These are phyloP conservation scores for Cladophialophora carrionii DNA, from an alignment of 2,329 filamentous ascomycete species.

Conservation along the genomic window DNA sequence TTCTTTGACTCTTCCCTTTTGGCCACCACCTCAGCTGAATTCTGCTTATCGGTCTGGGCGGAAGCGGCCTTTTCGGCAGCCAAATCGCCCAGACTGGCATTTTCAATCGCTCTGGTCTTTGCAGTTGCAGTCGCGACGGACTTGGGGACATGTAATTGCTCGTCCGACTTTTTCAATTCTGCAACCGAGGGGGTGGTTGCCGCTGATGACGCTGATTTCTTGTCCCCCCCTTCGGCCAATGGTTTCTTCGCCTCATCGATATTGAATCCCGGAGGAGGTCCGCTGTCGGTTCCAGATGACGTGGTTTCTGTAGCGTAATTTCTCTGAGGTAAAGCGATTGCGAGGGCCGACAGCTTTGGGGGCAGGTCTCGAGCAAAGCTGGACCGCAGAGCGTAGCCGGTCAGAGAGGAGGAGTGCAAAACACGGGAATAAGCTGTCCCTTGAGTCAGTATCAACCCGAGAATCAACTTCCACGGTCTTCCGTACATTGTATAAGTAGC, in stretches of 20 bases:
- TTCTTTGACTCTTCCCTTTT: constrained; percentile 77
- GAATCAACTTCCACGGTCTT: background rate
- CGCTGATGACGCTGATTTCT: constrained; percentile 35
- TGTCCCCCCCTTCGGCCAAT: constrained; percentile 60
- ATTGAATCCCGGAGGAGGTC: constrained; percentile 87
- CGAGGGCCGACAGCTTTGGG: constrained; percentile 58
- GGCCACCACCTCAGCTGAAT: constrained; percentile 63
- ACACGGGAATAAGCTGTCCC: constrained; percentile 30
- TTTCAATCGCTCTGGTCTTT: constrained; percentile 54
- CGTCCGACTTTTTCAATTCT: constrained; percentile 36
- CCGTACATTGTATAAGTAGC: constrained; percentile 33
- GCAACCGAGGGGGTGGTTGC: constrained; percentile 31
- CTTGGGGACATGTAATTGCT: constrained; percentile 47
- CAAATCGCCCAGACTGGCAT: constrained; percentile 63
- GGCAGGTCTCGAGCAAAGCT: constrained; percentile 31
- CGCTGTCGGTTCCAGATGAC: constrained; percentile 55
- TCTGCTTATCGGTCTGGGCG: constrained; percentile 42
- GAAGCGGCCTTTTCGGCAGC: constrained; percentile 59
- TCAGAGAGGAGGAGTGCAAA: constrained; percentile 24
- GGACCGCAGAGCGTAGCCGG: constrained; percentile 26
- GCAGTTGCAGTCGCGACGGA: constrained; percentile 47
- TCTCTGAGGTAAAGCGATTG: constrained; percentile 59
- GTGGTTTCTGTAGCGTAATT: constrained; percentile 62
- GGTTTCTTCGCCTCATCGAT: constrained; percentile 87
- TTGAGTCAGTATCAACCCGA: constrained; percentile 16